Evolutionary conservation across 2,329 filamentous ascomycete genomes (phyloP).

Genomic region (Periconia macrospinosa): DNA sequence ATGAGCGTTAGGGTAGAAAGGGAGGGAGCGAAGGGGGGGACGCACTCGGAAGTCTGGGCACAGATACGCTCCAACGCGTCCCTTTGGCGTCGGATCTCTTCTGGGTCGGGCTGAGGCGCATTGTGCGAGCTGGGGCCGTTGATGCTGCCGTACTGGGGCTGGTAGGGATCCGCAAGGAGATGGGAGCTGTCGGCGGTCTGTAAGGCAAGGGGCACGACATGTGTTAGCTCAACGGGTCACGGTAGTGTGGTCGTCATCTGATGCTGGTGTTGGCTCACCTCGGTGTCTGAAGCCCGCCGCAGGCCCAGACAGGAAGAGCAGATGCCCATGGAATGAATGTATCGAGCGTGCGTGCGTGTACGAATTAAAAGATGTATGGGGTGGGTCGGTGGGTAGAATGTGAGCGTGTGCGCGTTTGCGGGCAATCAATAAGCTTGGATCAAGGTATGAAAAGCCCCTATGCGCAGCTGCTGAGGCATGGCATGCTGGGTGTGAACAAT

Average conservation of each 20-base stretch:
- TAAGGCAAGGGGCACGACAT: slow-evolving; percentile 18
- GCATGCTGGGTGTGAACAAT: slow-evolving; percentile 9
- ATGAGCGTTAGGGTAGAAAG: slow-evolving; percentile 13
- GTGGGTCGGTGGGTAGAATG: background rate
- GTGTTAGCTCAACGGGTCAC: slow-evolving; percentile 22
- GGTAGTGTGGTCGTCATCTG: slow-evolving; percentile 2
- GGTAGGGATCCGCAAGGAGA: slow-evolving; percentile 49
- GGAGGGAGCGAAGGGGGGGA: slow-evolving; percentile 8
- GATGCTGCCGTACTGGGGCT: slow-evolving; percentile 50
- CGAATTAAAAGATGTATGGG: background rate
- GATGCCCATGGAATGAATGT: slow-evolving; percentile 48
- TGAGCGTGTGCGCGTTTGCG: background rate
- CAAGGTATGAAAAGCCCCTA: slow-evolving; percentile 6
- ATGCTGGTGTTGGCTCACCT: slow-evolving; percentile 35
- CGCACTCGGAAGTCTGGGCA: slow-evolving; percentile 52
- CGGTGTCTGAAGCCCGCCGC: slow-evolving; percentile 46
- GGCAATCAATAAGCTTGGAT: background rate
- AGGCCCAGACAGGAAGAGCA: slow-evolving; percentile 54
- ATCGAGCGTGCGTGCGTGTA: slow-evolving; percentile 3
- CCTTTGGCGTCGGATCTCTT: slow-evolving; percentile 52
- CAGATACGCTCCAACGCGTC: slow-evolving; percentile 54
- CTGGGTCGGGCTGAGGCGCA: slow-evolving; percentile 49
- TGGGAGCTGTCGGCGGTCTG: slow-evolving; percentile 51
- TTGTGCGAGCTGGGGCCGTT: slow-evolving; percentile 31
- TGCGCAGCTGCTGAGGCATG: slow-evolving; percentile 12